Evolutionary conservation across 768 basidiomycete genomes (phyloP).

Genomic region (Lactifluus volemus): DNA sequence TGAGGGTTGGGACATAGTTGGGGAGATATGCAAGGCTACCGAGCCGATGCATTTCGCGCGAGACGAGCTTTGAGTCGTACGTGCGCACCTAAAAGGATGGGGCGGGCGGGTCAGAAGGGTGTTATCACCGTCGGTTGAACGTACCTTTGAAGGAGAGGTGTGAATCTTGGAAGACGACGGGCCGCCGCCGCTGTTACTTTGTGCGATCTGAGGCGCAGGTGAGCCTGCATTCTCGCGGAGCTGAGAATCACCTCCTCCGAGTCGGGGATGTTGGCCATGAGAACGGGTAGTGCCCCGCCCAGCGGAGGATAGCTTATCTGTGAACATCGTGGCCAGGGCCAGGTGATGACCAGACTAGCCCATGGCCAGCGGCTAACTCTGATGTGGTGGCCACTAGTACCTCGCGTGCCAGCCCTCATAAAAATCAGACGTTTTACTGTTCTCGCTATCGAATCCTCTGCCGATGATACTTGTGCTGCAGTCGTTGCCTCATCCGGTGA

Average conservation of each 20-base stretch:
- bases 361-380: not conserved
- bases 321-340: constrained; percentile 12
- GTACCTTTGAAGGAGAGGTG: constrained; percentile 14
- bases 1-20: constrained; percentile 42
- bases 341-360: no score
- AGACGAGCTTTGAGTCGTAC: constrained; percentile 72
- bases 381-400: no score
- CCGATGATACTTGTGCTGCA: constrained; percentile 91
- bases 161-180: constrained; percentile 28
- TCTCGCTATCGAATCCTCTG: constrained; percentile 76
- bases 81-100: constrained; percentile 45
- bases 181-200: constrained; percentile 10
- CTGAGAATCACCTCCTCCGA: constrained; percentile 21
- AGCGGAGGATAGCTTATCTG: constrained; percentile 22
- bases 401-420: no score
- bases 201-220: constrained; percentile 21
- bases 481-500: constrained; percentile 62
- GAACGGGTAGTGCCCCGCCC: constrained; percentile 17
- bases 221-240: constrained; percentile 21
- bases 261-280: constrained; percentile 19
- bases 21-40: constrained; percentile 51
- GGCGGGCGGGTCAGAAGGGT: not conserved
- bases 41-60: constrained; percentile 79
- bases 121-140: not conserved
- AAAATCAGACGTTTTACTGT: constrained; percentile 40